These are phyloP conservation scores for Elasticomyces elasticus DNA, from an alignment of 495 filamentous ascomycete genomes.

Conservation along the genomic window DNA sequence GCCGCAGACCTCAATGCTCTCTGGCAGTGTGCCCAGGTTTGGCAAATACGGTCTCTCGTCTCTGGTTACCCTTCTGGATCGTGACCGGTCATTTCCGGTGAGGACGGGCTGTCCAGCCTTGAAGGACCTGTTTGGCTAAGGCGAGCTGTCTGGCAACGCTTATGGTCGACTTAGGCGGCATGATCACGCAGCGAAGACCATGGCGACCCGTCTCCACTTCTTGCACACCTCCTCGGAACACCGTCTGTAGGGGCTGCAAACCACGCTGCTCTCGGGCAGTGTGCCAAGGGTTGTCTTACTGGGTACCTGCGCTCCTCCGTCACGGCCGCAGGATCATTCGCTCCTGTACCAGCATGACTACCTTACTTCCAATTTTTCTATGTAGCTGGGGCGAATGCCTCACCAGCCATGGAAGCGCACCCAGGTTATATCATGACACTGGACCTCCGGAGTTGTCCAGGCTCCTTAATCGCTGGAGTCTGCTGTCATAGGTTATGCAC, in stretches of 20 bases:
- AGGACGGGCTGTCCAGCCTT: too few species aligned
- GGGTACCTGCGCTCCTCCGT: background rate
- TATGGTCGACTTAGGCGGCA: too few species aligned
- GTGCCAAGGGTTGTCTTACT: too few species aligned
- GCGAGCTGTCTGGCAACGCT: too few species aligned
- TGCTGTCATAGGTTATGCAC: too few species aligned
- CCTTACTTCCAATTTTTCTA: background rate
- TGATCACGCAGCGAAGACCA: too few species aligned
- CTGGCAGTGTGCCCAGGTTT: conserved; percentile 1
- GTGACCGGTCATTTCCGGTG: too few species aligned
- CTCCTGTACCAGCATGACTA: background rate
- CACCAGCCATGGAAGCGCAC: background rate
- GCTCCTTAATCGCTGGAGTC: too few species aligned
- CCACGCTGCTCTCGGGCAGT: conserved; percentile 10
- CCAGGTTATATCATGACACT: background rate
- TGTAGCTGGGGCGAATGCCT: background rate
- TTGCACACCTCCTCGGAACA: too few species aligned
- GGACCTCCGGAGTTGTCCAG: too few species aligned
- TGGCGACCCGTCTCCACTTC: background rate
- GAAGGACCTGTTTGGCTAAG: too few species aligned
- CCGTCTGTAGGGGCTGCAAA: conserved; percentile 11
- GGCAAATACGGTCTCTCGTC: background rate
- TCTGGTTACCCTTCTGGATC: background rate
- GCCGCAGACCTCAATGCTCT: conserved; percentile 12
- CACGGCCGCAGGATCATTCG: background rate